A percentile compares a stretch with the other conserved stretches of the same genome.
Evolutionary conservation across 1,139 yeast species (phyloP).

Genomic region (Kodamaea suecica): DNA sequence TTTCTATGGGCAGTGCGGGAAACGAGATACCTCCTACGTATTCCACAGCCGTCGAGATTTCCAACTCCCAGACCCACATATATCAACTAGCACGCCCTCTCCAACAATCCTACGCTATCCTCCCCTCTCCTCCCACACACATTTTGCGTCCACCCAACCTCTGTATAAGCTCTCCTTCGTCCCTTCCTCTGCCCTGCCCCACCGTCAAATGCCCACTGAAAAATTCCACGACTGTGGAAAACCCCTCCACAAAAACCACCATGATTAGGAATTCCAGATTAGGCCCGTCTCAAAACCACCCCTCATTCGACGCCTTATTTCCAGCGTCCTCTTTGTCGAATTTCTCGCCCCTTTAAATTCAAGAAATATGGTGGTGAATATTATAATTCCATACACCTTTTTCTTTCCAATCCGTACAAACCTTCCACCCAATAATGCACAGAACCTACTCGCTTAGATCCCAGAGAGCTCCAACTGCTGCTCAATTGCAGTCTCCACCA

Average conservation of each 20-base stretch:
- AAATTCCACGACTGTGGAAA: neutral
- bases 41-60: too few relatives aligned
- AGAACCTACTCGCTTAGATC: conserved; percentile 82
- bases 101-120: too few relatives aligned
- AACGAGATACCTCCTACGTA: too few relatives aligned
- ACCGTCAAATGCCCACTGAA: too few relatives aligned
- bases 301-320: neutral
- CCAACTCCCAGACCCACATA: too few relatives aligned
- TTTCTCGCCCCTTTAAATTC: conserved; percentile 10
- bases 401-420: conserved; percentile 4
- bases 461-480: conserved; percentile 76
- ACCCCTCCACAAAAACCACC: too few relatives aligned
- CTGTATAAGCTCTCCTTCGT: too few relatives aligned
- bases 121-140: too few relatives aligned
- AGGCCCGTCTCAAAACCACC: neutral
- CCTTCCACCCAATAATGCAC: conserved; percentile 54
- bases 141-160: too few relatives aligned
- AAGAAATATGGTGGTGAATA: conserved; percentile 4
- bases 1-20: too few relatives aligned
- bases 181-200: too few relatives aligned
- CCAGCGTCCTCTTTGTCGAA: neutral
- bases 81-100: too few relatives aligned
- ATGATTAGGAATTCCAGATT: neutral
- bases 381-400: conserved; percentile 7
- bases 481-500: conserved; percentile 76